Evolutionary conservation across 768 basidiomycete species (phyloP).

Genomic region (Nidularia pulvinata): DNA sequence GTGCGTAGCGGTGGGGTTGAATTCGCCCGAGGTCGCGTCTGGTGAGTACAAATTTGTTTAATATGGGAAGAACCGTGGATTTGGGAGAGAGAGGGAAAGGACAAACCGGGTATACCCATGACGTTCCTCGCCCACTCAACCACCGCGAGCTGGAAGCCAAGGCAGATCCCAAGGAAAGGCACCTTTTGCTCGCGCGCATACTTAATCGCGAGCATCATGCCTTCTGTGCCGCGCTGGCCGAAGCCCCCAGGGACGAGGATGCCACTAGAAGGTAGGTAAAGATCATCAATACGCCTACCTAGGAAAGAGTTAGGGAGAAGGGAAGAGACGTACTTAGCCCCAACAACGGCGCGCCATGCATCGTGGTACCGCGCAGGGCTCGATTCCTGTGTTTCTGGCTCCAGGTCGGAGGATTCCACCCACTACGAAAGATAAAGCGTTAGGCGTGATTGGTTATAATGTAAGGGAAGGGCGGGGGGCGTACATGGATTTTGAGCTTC

Average conservation of each 20-base stretch:
- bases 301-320: slow-evolving; percentile 4
- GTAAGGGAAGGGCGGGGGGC: slow-evolving; percentile 15
- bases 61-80: slow-evolving; percentile 1
- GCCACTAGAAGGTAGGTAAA: slow-evolving; percentile 49
- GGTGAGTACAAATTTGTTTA: slow-evolving; percentile 3
- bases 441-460: not conserved
- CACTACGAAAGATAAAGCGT: slow-evolving; percentile 48
- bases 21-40: slow-evolving; percentile 90
- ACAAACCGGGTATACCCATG: slow-evolving; percentile 63
- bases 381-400: slow-evolving; percentile 75
- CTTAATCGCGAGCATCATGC: slow-evolving; percentile 98
- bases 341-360: slow-evolving; percentile 91
- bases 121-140: slow-evolving; percentile 93
- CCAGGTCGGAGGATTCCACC: slow-evolving; percentile 95
- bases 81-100: not conserved
- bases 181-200: slow-evolving; percentile 95
- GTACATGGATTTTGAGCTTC: slow-evolving; percentile 79
- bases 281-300: slow-evolving; percentile 2
- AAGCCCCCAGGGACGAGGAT: slow-evolving; percentile 98
- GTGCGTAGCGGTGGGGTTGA: slow-evolving; percentile 56
- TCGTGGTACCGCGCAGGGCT: slow-evolving; percentile 92
- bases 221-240: slow-evolving; percentile 90
- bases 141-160: slow-evolving; percentile 97
- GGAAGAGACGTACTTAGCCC: slow-evolving; percentile 63
- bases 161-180: slow-evolving; percentile 95